Evolutionary conservation across 352 stramenopile genomes (phyloP).

Genomic region (Phytophthora nicotianae): DNA sequence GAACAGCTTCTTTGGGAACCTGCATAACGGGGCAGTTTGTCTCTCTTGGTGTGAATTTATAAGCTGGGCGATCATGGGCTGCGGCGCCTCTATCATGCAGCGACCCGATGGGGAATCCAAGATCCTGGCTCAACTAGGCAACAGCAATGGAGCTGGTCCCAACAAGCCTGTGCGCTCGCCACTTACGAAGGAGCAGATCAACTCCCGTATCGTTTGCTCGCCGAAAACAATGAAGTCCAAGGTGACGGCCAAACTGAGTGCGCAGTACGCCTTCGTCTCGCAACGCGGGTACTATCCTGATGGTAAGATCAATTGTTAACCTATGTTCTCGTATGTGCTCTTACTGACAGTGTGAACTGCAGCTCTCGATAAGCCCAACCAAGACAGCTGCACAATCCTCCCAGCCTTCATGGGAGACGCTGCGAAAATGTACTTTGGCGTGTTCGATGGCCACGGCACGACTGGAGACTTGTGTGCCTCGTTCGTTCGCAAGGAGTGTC

Average conservation of each 20-base stretch:
- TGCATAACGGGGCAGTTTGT: not conserved
- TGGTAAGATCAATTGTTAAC: constrained; percentile 48
- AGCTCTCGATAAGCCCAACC: constrained; percentile 96
- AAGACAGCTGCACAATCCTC: constrained; percentile 93
- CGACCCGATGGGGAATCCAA: constrained; percentile 52
- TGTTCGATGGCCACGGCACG: constrained; percentile 89
- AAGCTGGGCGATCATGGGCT: constrained; percentile 52
- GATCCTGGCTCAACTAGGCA: constrained; percentile 35
- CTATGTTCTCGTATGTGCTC: not conserved
- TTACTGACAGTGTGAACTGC: not conserved
- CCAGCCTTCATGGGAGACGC: constrained; percentile 80
- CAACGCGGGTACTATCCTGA: constrained; percentile 95
- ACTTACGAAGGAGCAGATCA: constrained; percentile 86
- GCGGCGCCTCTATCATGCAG: constrained; percentile 66
- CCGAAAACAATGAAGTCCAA: constrained; percentile 65
- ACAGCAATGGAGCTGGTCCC: constrained; percentile 4
- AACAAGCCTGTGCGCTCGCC: constrained; percentile 61
- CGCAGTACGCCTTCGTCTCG: constrained; percentile 93
- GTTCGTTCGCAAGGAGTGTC: constrained; percentile 88
- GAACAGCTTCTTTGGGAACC: no score
- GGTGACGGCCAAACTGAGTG: constrained; percentile 63
- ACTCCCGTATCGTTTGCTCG: constrained; percentile 83
- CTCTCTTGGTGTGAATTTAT: not conserved
- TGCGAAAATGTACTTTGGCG: constrained; percentile 85
- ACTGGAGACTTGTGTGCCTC: constrained; percentile 83